These are phyloP conservation scores for Blastobotrys attinorum DNA, from an alignment of 805 yeast genomes.

Conservation along the genomic window DNA sequence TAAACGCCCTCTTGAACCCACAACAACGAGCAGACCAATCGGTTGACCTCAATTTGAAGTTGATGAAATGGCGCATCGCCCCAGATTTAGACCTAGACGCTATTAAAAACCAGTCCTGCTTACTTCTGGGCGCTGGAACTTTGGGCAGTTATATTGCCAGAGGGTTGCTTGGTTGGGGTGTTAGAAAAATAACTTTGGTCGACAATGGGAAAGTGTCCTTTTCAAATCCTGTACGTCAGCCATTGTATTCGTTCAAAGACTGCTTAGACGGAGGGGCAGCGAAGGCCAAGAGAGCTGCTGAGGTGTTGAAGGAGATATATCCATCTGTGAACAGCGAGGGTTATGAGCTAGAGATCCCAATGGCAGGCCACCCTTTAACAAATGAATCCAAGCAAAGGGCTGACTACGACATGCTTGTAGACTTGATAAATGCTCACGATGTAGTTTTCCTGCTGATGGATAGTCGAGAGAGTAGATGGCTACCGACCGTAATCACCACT, in stretches of 20 bases:
- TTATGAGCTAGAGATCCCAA: slow-evolving; percentile 67
- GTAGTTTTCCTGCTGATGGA: slow-evolving; percentile 79
- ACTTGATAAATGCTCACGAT: slow-evolving; percentile 61
- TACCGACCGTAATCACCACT: slow-evolving; percentile 80
- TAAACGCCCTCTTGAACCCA: slow-evolving; percentile 78
- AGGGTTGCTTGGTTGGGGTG: slow-evolving; percentile 91
- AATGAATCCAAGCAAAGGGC: slow-evolving; percentile 42
- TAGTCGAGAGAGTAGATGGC: slow-evolving; percentile 93
- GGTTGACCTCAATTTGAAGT: slow-evolving; percentile 77
- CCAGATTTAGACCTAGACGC: slow-evolving; percentile 69
- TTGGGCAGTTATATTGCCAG: slow-evolving; percentile 88
- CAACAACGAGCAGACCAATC: slow-evolving; percentile 80
- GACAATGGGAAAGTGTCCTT: slow-evolving; percentile 85
- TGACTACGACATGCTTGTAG: slow-evolving; percentile 46
- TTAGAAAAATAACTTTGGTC: slow-evolving; percentile 72
- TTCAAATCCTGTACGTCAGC: slow-evolving; percentile 94
- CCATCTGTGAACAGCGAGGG: slow-evolving; percentile 72
- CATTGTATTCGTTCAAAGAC: slow-evolving; percentile 75
- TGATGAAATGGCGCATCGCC: slow-evolving; percentile 95
- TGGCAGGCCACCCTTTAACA: slow-evolving; percentile 87
- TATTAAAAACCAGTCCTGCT: slow-evolving; percentile 51
- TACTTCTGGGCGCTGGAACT: slow-evolving; percentile 94
- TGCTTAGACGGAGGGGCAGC: slow-evolving; percentile 62
- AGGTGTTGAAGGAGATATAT: slow-evolving; percentile 58
- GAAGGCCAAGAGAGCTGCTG: slow-evolving; percentile 79